Evolutionary conservation across 1,284 basidiomycete genomes (phyloP), one percentile per base, ranked within the genome.

Genomic region (Melampsora americana): DNA sequence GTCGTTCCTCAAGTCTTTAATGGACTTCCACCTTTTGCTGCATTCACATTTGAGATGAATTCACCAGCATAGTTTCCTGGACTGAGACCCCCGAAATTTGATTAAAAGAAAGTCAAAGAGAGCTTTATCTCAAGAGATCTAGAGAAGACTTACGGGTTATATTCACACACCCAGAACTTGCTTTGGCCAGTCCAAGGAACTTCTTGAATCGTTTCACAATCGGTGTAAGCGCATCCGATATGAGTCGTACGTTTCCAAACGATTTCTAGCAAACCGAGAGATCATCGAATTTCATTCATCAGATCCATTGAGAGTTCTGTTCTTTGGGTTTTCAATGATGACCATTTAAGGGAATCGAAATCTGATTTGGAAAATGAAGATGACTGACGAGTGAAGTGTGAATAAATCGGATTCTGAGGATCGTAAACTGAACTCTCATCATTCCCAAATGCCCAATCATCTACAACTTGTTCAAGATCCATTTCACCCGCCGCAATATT

Each of bases 121-220:
- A 9, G 35, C 3, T 35, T 35, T n/a, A n/a, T 35, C 35, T 35
- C 35, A 35, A 35, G 3, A 35, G 9, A 35, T 3, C 35, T 35
- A 35, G 35, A 35, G 35, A n/a, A 56, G 53, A 56, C 53, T 56
- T 56, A 56, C 53, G 53, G 53, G 16, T 56, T 14, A n/a, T 56
- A 56, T n/a, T 56, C 28, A 28, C 53, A 56, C 20, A 56, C 53
- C 53, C 53, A 56, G 16, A 56, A 56, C 53, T 56, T 56, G n/a
- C 53, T 56, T 3, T 56, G 11, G 2, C 53, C 53, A n/a, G 14
- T 56, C 53, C 53, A 56, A 28, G 53, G 53, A 56, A 56, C 53
- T 12, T n/a, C 18, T n/a, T 56, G 0, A 28, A 56, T 56, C 7
- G n/a, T 23, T 56, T 6, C n/a, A 28, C 53, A 56, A 28, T n/a